A percentile compares a stretch with the other conserved stretches of the same genome.
phyloP scores from a whole-genome alignment of 2,329 filamentous ascomycete genomes.

The Fusarium annulatum region DNA sequence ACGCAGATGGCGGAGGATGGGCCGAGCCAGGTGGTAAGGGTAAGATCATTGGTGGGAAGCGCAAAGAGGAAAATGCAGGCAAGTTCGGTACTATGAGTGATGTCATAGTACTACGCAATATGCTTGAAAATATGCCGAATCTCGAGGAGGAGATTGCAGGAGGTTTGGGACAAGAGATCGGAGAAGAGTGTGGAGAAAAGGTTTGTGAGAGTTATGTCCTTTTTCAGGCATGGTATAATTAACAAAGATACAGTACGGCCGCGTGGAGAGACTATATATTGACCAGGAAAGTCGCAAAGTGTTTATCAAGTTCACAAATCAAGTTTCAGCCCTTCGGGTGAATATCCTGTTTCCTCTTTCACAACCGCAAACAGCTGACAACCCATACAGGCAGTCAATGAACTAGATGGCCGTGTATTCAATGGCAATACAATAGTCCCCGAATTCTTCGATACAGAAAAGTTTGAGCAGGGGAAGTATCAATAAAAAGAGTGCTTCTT shows the following conservation, averaged over 20 bases:
- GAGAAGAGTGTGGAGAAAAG: conserved; percentile 89
- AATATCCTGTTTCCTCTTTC: conserved; percentile 50
- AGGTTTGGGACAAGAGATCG: conserved; percentile 90
- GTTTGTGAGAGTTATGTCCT: conserved; percentile 49
- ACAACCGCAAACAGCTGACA: conserved; percentile 2
- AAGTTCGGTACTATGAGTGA: conserved; percentile 80
- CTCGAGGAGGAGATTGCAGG: conserved; percentile 80
- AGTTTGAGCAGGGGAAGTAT: conserved; percentile 78
- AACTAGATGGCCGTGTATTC: conserved; percentile 87
- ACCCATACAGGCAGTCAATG: conserved; percentile 79
- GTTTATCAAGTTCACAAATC: conserved; percentile 92
- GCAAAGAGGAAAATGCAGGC: conserved; percentile 55
- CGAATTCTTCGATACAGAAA: conserved; percentile 82
- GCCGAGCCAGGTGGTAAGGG: conserved; percentile 75
- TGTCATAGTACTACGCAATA: conserved; percentile 84
- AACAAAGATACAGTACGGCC: conserved; percentile 72
- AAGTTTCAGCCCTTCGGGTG: conserved; percentile 85
- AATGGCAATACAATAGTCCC: conserved; percentile 88
- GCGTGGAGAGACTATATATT: conserved; percentile 83
- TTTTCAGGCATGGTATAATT: conserved; percentile 3
- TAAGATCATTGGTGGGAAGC: conserved; percentile 83
- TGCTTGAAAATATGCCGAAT: conserved; percentile 85
- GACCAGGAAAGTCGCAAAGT: conserved; percentile 74
- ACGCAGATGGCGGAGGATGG: conserved; percentile 83
- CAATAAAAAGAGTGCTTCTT: neutral